Conservation (phyloP, 108 stramenopile genomes). For the Skeletonema tropicum region DNA sequence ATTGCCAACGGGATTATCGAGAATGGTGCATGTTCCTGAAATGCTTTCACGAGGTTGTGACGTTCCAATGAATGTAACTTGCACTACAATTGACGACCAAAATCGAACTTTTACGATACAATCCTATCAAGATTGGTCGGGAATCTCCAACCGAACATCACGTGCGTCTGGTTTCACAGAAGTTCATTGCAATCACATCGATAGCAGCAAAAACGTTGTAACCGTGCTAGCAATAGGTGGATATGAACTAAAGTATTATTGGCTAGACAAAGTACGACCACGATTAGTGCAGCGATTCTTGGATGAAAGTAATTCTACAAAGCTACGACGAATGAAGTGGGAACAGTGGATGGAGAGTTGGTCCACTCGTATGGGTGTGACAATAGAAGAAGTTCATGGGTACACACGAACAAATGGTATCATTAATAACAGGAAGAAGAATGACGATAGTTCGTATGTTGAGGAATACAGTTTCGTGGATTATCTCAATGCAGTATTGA, state of each 20-base stretch:
- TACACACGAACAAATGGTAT: not conserved
- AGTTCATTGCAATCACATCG: not conserved
- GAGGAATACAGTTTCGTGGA: not conserved
- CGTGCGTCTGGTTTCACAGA: not conserved
- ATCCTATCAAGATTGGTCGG: not conserved
- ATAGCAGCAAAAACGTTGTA: not conserved
- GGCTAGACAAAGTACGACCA: not conserved
- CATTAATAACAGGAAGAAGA: constrained; percentile 4
- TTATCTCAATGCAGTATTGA: constrained; percentile 1
- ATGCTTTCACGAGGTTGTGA: not conserved
- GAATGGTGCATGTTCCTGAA: not conserved
- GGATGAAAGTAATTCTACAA: constrained; percentile 5
- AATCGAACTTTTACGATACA: not conserved
- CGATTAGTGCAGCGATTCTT: not conserved
- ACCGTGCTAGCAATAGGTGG: not conserved
- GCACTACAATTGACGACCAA: not conserved
- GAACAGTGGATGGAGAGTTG: constrained; percentile 3
- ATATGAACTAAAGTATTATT: not conserved
- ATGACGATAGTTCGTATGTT: not conserved
- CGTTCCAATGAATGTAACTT: not conserved
- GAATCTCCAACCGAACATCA: not conserved
- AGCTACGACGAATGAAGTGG: not conserved
- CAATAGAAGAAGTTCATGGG: not conserved
- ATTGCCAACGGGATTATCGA: not conserved
- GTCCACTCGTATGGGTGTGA: not conserved